Evolutionary conservation across 371 early-diverging fungal species (phyloP).

Genomic region (Rhizopus stolonifer): DNA sequence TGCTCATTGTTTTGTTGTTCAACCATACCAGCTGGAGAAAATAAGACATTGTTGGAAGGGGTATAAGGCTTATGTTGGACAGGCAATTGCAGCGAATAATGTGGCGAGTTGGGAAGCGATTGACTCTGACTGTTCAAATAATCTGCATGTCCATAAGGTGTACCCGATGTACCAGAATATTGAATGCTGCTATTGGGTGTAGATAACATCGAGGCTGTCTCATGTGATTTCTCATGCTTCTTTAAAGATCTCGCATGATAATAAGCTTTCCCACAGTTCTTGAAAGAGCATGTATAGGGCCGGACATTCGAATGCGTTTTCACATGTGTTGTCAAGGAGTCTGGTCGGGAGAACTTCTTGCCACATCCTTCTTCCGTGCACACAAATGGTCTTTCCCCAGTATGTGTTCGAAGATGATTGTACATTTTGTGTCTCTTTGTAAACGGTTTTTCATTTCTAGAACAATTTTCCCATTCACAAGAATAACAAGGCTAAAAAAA

Average conservation of each 20-base stretch:
- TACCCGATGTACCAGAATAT: neutral
- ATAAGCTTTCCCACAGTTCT: slow-evolving; percentile 73
- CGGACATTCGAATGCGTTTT: slow-evolving; percentile 84
- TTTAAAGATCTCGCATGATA: slow-evolving; percentile 79
- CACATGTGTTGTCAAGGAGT: slow-evolving; percentile 86
- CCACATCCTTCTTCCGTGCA: slow-evolving; percentile 60
- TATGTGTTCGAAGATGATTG: slow-evolving; percentile 88
- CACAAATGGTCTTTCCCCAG: slow-evolving; percentile 76
- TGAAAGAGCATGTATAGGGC: slow-evolving; percentile 62
- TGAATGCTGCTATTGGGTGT: slow-evolving; percentile 21
- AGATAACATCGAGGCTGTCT: slow-evolving; percentile 13
- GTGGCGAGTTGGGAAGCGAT: slow-evolving; percentile 20
- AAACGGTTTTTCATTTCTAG: slow-evolving; percentile 75
- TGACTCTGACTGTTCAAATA: slow-evolving; percentile 26
- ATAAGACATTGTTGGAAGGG: slow-evolving; percentile 23
- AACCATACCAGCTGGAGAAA: slow-evolving; percentile 35
- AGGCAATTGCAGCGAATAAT: slow-evolving; percentile 11
- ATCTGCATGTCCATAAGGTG: slow-evolving; percentile 19
- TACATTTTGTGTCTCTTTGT: slow-evolving; percentile 89
- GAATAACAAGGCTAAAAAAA: slow-evolving; percentile 63
- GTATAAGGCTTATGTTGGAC: slow-evolving; percentile 22
- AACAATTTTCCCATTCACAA: slow-evolving; percentile 84
- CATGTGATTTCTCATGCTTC: slow-evolving; percentile 74
- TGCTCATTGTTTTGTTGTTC: slow-evolving; percentile 13
- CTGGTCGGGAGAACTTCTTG: slow-evolving; percentile 85